These are phyloP conservation scores for Fraxinus pennsylvanica DNA, from an alignment of 257 asterid species.

Conservation along the genomic window DNA sequence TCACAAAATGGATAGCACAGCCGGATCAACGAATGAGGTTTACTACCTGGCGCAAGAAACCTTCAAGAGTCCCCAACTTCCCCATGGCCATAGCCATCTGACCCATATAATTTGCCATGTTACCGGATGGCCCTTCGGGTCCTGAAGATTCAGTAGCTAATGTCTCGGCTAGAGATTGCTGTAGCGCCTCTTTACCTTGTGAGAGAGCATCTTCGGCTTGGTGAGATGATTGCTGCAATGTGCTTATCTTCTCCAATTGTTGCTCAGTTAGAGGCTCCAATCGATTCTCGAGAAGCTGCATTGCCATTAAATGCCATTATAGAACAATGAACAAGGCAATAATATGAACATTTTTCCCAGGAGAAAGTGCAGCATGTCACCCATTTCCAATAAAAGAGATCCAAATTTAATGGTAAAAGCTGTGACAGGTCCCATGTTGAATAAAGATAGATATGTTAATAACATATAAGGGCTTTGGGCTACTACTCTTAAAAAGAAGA, in stretches of 20 bases:
- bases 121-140: slow-evolving; percentile 33
- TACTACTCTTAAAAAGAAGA: too few relatives aligned
- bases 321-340: background rate
- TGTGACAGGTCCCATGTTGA: too few relatives aligned
- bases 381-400: background rate
- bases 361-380: background rate
- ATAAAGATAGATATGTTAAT: too few relatives aligned
- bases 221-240: slow-evolving; percentile 44
- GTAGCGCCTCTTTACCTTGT: slow-evolving; percentile 47
- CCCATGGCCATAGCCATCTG: slow-evolving; percentile 59
- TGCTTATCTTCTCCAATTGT: slow-evolving; percentile 32
- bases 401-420: background rate
- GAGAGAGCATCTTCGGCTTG: slow-evolving; percentile 54
- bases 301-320: slow-evolving; percentile 2
- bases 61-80: slow-evolving; percentile 53
- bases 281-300: slow-evolving; percentile 34
- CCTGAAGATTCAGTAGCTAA: slow-evolving; percentile 34
- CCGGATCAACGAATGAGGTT: background rate
- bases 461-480: too few relatives aligned
- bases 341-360: background rate
- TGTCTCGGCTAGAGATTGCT: slow-evolving; percentile 49
- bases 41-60: slow-evolving; percentile 43
- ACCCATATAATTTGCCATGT: slow-evolving; percentile 49
- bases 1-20: background rate
- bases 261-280: slow-evolving; percentile 43